Percentiles rank a stretch among this genome's conserved stretches.
These are phyloP conservation scores for Chamaecyparis obtusa DNA, from an alignment of 75 land plant genomes.

Conservation along the genomic window DNA sequence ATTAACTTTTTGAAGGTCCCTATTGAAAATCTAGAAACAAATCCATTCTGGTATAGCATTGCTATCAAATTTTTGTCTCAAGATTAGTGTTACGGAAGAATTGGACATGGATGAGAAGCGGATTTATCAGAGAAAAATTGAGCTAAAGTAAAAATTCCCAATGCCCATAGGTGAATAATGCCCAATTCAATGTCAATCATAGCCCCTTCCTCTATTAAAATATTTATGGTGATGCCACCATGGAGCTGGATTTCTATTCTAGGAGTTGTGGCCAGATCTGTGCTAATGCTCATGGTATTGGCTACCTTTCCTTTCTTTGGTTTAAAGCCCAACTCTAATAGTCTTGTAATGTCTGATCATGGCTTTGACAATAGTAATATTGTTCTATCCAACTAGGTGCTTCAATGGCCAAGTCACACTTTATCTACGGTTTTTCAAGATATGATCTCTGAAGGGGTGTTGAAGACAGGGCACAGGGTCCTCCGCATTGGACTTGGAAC, in stretches of 20 bases:
- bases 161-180: too few relatives aligned
- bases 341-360: not conserved
- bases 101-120: too few relatives aligned
- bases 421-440: conserved; percentile 45
- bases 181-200: too few relatives aligned
- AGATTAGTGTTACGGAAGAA: too few relatives aligned
- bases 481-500: conserved; percentile 31
- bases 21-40: too few relatives aligned
- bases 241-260: conserved; percentile 11
- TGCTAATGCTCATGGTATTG: conserved; percentile 24
- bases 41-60: too few relatives aligned
- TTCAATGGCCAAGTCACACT: conserved; percentile 28
- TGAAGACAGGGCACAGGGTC: conserved; percentile 28
- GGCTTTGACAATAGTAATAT: not conserved
- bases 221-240: not conserved
- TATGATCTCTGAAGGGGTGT: conserved; percentile 38
- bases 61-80: too few relatives aligned
- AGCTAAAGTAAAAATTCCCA: too few relatives aligned
- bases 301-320: conserved; percentile 22
- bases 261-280: conserved; percentile 24
- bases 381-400: not conserved
- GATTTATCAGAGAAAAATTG: too few relatives aligned
- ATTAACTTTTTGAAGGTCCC: too few relatives aligned
- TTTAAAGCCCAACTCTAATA: not conserved
- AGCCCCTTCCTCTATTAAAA: not conserved